Evolutionary conservation across 495 filamentous ascomycete genomes (phyloP).

Genomic region (Penicillium daleae): DNA sequence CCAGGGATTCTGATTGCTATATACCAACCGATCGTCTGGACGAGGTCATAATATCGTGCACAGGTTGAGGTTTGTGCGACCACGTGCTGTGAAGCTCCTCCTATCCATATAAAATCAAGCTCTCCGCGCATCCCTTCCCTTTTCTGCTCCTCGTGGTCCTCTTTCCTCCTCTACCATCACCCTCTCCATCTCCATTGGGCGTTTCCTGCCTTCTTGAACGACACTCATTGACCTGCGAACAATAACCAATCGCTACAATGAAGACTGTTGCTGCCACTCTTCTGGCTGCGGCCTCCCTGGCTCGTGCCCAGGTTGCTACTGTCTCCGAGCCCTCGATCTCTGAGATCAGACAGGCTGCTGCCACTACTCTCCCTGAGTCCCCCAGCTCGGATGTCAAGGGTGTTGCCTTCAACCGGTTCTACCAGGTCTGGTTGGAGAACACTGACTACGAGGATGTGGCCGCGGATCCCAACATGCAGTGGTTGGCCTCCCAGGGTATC

Average conservation of each 20-base stretch:
- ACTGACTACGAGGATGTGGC: conserved; percentile 59
- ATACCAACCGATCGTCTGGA: neutral
- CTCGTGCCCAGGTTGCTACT: conserved; percentile 30
- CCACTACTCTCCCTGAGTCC: conserved; percentile 39
- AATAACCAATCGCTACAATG: conserved; percentile 24
- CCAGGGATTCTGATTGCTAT: neutral
- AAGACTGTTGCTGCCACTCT: conserved; percentile 26
- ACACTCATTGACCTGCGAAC: neutral
- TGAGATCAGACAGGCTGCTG: conserved; percentile 36
- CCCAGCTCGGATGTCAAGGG: conserved; percentile 63
- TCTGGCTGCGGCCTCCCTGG: conserved; percentile 27
- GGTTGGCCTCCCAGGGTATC: conserved; percentile 63
- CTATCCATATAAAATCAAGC: conserved; percentile 6
- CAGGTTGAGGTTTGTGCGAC: neutral
- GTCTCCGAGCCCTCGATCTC: conserved; percentile 33
- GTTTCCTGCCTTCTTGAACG: neutral
- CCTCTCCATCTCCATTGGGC: neutral
- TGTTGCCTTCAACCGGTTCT: conserved; percentile 66
- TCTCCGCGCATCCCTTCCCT: neutral
- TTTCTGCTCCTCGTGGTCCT: neutral
- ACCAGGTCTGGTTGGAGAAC: conserved; percentile 75
- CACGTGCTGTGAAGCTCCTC: neutral
- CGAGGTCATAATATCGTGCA: neutral
- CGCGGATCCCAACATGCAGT: conserved; percentile 55
- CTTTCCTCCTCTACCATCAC: conserved; percentile 8